Percentiles rank a stretch among this genome's conserved stretches.
These are phyloP conservation scores for Diplodia sapinea DNA, from an alignment of 2,329 filamentous ascomycete species.

Conservation along the genomic window DNA sequence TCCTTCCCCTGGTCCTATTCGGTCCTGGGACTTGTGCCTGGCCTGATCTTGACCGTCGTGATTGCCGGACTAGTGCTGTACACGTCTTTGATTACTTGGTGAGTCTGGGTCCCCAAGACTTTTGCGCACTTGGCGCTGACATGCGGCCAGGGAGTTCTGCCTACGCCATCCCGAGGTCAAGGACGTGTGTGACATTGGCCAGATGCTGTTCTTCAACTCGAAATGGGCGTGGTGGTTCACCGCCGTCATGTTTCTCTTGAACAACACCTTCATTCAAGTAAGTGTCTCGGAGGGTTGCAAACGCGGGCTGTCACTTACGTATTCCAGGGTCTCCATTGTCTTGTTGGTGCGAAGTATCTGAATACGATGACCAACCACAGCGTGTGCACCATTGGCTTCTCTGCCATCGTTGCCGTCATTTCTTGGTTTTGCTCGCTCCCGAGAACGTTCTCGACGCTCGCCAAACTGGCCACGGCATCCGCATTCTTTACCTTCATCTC, in stretches of 20 bases:
- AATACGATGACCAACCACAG: constrained; percentile 81
- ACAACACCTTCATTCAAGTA: constrained; percentile 80
- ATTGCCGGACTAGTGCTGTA: constrained; percentile 82
- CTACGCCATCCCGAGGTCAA: constrained; percentile 87
- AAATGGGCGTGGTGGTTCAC: constrained; percentile 71
- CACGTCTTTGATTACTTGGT: constrained; percentile 73
- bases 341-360: constrained; percentile 83
- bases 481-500: constrained; percentile 90
- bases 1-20: constrained; percentile 95
- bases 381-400: constrained; percentile 80
- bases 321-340: constrained; percentile 73
- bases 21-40: constrained; percentile 82
- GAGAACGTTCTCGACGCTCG: constrained; percentile 80
- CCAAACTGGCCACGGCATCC: constrained; percentile 77
- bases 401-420: constrained; percentile 73
- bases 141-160: constrained; percentile 77
- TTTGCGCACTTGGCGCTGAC: not conserved
- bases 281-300: constrained; percentile 56
- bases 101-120: constrained; percentile 36
- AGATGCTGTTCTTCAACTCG: constrained; percentile 89
- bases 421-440: constrained; percentile 82
- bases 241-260: constrained; percentile 87
- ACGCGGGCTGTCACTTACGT: constrained; percentile 1
- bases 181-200: constrained; percentile 94
- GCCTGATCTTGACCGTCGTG: constrained; percentile 80